Evolutionary conservation across 2,329 filamentous ascomycete genomes (phyloP).

Genomic region (Ceratocystis variospora): DNA sequence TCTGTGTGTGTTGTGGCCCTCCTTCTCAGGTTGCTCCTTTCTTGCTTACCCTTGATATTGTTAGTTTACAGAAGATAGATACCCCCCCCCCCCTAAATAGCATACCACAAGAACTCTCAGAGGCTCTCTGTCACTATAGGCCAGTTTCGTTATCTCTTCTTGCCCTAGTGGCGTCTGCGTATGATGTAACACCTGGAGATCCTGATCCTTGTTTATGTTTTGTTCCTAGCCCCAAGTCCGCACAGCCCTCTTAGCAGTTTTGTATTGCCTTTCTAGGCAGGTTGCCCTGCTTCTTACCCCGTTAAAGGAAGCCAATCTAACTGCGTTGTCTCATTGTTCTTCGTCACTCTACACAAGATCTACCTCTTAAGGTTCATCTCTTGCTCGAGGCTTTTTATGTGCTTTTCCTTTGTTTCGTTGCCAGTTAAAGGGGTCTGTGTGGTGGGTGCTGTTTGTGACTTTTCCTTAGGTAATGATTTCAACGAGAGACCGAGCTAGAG

Average conservation of each 20-base stretch:
- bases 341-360: not conserved
- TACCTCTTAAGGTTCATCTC: not conserved
- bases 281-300: not conserved
- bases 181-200: not conserved
- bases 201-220: not conserved
- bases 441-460: not conserved
- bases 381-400: not conserved
- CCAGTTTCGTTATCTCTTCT: not conserved
- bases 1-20: not conserved
- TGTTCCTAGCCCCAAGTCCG: not conserved
- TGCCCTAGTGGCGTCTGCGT: not conserved
- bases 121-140: not conserved
- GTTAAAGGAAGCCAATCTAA: too few species aligned
- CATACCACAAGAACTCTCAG: not conserved
- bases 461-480: not conserved
- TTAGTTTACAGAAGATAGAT: slow-evolving; percentile 5
- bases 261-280: not conserved
- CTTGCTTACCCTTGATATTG: slow-evolving; percentile 7
- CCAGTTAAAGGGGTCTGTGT: not conserved
- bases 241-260: not conserved
- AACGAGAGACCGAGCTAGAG: not conserved
- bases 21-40: slow-evolving; percentile 2
- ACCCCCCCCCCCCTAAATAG: slow-evolving; percentile 1
- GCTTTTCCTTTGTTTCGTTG: not conserved
- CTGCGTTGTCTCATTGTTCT: too few species aligned